Conservation (phyloP, 2,329 filamentous ascomycete genomes). For the Pezicula carpinea region DNA sequence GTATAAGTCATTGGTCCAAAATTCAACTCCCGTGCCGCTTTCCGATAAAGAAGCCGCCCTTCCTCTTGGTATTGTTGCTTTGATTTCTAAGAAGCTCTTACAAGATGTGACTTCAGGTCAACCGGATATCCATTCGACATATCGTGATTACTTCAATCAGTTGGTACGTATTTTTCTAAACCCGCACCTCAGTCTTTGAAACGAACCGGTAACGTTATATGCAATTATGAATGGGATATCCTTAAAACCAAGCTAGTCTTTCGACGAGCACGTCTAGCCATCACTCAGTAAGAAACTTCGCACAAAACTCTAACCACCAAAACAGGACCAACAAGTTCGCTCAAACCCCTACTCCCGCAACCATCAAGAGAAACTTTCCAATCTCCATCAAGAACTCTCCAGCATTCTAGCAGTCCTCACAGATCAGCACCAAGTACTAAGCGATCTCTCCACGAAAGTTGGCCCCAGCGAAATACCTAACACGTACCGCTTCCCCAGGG, state of each 20-base stretch:
- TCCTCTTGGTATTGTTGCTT: neutral
- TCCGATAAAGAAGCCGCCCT: neutral
- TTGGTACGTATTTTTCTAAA: neutral
- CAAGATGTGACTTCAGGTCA: neutral
- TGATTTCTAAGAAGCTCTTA: neutral
- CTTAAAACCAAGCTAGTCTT: no score
- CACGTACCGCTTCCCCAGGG: neutral
- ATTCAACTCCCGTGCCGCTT: neutral
- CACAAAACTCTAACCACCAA: no score
- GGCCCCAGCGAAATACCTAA: neutral
- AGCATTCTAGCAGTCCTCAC: neutral
- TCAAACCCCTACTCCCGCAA: neutral
- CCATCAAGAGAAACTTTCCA: neutral
- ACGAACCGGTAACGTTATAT: no score
- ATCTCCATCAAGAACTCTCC: neutral
- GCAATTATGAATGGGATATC: no score
- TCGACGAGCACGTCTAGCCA: no score
- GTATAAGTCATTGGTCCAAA: neutral
- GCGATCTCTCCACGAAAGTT: slow-evolving; percentile 16
- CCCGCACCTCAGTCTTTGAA: no score
- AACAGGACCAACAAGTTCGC: neutral
- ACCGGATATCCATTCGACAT: neutral
- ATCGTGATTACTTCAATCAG: neutral
- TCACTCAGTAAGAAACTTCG: no score
- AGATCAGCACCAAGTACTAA: slow-evolving; percentile 10